Percentiles rank a stretch among this genome's conserved stretches.
phyloP scores from a whole-genome alignment of 1,139 yeast species.

The Pichia sorboxylosa region DNA sequence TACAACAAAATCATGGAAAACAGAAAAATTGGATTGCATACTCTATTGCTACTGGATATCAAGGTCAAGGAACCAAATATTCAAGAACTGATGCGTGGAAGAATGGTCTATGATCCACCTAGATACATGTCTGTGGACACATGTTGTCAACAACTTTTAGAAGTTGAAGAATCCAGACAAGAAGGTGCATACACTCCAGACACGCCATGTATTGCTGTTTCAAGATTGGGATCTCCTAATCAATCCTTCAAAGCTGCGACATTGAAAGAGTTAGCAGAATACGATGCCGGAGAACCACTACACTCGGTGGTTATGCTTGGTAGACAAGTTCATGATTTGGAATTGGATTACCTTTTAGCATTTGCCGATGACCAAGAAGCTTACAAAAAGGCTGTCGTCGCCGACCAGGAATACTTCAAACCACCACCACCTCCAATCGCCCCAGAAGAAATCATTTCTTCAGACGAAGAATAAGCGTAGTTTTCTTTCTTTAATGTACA shows the following conservation, averaged over 20 bases:
- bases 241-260: conserved; percentile 84
- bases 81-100: conserved; percentile 89
- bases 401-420: conserved; percentile 69
- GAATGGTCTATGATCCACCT: conserved; percentile 90
- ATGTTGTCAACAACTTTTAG: conserved; percentile 79
- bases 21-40: conserved; percentile 81
- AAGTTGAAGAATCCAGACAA: conserved; percentile 65
- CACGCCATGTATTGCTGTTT: conserved; percentile 89
- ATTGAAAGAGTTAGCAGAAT: conserved; percentile 56
- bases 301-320: conserved; percentile 89
- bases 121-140: conserved; percentile 88
- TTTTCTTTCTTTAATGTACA: no score
- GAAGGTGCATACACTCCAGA: conserved; percentile 70
- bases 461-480: conserved; percentile 12
- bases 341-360: conserved; percentile 71
- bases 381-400: conserved; percentile 46
- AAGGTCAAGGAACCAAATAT: conserved; percentile 94
- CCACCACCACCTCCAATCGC: conserved; percentile 14
- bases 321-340: conserved; percentile 88
- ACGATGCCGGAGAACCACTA: conserved; percentile 89
- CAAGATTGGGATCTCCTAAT: conserved; percentile 77
- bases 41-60: conserved; percentile 77
- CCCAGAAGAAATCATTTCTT: conserved; percentile 10
- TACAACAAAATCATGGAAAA: conserved; percentile 84
- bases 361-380: conserved; percentile 58